phyloP scores from a whole-genome alignment of 768 basidiomycete species.

The Tremella mesenterica region DNA sequence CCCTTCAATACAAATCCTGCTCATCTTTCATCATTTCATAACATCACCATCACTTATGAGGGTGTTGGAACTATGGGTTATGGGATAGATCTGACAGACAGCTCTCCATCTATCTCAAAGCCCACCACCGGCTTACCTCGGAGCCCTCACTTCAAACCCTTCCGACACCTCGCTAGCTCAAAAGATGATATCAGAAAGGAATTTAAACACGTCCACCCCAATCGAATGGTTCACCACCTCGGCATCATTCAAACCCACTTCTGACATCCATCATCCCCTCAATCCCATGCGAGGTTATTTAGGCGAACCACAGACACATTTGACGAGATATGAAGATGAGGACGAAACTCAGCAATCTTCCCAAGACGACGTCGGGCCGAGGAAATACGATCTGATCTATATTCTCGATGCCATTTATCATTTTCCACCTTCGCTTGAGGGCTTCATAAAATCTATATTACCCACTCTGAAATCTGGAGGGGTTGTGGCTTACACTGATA shows the following conservation, averaged over 20 bases:
- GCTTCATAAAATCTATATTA: conserved; percentile 15
- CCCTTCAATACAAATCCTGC: not conserved
- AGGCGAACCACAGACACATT: conserved; percentile 7
- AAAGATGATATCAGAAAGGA: conserved; percentile 6
- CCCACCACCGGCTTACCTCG: conserved; percentile 16
- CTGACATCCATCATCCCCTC: conserved; percentile 28
- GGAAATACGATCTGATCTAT: conserved; percentile 31
- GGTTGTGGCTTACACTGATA: conserved; percentile 31
- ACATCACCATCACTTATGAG: not conserved
- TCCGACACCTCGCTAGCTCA: conserved; percentile 15
- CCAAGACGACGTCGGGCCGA: not conserved
- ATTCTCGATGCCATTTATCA: conserved; percentile 39
- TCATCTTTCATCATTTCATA: not conserved
- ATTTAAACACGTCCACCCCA: conserved; percentile 4
- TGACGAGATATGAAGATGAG: conserved; percentile 11
- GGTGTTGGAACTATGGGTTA: too few relatives aligned
- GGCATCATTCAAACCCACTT: conserved; percentile 15
- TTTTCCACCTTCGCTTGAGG: conserved; percentile 23
- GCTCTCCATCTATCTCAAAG: conserved; percentile 18
- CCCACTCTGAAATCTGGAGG: conserved; percentile 13
- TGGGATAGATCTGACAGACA: conserved; percentile 3
- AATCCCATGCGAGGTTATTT: conserved; percentile 31
- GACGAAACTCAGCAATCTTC: conserved; percentile 1
- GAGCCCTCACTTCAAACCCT: conserved; percentile 23
- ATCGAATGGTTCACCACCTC: conserved; percentile 20